Evolutionary conservation across 345 rosid genomes (phyloP).

Genomic region (Eucalyptus rudis): DNA sequence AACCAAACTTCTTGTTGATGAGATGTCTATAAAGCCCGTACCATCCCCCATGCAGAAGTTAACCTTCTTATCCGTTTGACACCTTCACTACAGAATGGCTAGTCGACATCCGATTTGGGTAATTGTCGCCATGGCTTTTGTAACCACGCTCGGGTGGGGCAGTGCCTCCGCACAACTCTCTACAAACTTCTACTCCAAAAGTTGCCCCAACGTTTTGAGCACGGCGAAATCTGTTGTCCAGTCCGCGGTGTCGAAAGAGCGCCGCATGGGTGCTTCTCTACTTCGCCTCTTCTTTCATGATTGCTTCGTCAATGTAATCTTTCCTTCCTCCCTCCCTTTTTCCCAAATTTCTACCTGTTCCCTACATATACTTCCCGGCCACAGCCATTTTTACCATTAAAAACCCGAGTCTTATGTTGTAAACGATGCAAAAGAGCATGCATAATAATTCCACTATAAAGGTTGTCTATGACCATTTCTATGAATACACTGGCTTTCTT

Average conservation of each 20-base stretch:
- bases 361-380: not conserved
- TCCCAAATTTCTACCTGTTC: not conserved
- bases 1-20: not conserved
- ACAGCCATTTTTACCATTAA: not conserved
- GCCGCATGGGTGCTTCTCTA: constrained; percentile 68
- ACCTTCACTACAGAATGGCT: not conserved
- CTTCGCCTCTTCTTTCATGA: constrained; percentile 88
- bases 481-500: not conserved
- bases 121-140: not conserved
- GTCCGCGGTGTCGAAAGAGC: constrained; percentile 45
- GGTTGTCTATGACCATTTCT: not conserved
- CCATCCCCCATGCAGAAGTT: not conserved
- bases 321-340: not conserved
- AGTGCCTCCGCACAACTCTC: constrained; percentile 52
- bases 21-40: not conserved
- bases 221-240: constrained; percentile 32
- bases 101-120: not conserved
- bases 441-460: not conserved
- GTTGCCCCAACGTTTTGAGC: constrained; percentile 51
- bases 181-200: constrained; percentile 45
- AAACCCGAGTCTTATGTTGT: not conserved
- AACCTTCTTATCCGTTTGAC: not conserved
- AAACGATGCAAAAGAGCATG: not conserved
- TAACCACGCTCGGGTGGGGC: not conserved
- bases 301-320: constrained; percentile 75